A percentile compares a stretch with the other conserved stretches of the same genome.
Conservation (phyloP, 129 eudicot genomes). For the Tagetes patula region DNA sequence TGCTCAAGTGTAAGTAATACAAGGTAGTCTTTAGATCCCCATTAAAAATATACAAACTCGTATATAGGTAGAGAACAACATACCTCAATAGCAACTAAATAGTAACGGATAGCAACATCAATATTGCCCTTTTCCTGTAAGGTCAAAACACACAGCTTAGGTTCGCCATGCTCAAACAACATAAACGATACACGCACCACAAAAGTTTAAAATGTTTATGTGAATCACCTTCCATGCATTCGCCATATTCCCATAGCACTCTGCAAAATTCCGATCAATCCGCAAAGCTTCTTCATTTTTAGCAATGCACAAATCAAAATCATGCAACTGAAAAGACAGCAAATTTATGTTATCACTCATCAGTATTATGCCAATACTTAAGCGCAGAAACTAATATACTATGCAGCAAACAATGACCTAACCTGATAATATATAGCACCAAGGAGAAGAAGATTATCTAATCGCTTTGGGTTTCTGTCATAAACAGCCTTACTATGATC, state of each 20-base stretch:
- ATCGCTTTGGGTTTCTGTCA: slow-evolving; percentile 74
- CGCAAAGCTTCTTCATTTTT: slow-evolving; percentile 93
- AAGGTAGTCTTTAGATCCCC: not conserved
- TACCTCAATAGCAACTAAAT: slow-evolving; percentile 92
- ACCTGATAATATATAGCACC: slow-evolving; percentile 98
- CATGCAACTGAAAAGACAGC: slow-evolving; percentile 59
- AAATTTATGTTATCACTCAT: slow-evolving; percentile 14
- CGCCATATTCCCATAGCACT: slow-evolving; percentile 99
- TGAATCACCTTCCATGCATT: slow-evolving; percentile 92
- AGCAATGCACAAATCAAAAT: slow-evolving; percentile 77
- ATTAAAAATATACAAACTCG: not conserved
- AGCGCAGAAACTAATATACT: slow-evolving; percentile 1
- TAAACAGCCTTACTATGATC: slow-evolving; percentile 87
- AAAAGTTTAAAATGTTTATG: not conserved
- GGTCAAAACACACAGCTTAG: slow-evolving; percentile 6
- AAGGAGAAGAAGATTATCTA: slow-evolving; percentile 84
- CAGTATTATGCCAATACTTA: not conserved
- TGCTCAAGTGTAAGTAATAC: not conserved
- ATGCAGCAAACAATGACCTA: slow-evolving; percentile 3
- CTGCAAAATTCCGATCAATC: slow-evolving; percentile 87
- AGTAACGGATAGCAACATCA: slow-evolving; percentile 89
- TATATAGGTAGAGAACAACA: slow-evolving; percentile 12
- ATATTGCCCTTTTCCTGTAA: slow-evolving; percentile 96
- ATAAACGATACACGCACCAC: not conserved
- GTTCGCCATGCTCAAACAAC: not conserved